A percentile compares a stretch with the other conserved stretches of the same genome.
phyloP scores from a whole-genome alignment of 2,329 filamentous ascomycete species.

The Chrysosporium queenslandicum region DNA sequence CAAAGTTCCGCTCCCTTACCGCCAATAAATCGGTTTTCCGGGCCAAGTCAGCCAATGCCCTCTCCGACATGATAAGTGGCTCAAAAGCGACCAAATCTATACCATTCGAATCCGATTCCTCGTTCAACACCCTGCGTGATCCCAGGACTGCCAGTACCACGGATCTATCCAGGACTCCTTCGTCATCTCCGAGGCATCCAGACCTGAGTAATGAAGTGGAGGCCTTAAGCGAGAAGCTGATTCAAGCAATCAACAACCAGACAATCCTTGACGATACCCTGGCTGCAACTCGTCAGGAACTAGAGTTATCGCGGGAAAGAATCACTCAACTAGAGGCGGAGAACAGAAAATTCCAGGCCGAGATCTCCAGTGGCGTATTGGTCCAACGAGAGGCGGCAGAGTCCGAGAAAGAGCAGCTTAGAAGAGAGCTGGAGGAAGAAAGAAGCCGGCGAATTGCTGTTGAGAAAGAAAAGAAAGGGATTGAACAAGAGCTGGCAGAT shows the following conservation, averaged over 20 bases:
- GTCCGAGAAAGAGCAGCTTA: constrained; percentile 53
- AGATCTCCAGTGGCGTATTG: constrained; percentile 64
- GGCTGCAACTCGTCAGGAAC: constrained; percentile 68
- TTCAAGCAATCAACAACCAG: constrained; percentile 95
- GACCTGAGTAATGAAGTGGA: constrained; percentile 69
- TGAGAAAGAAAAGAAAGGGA: constrained; percentile 73
- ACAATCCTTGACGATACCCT: constrained; percentile 83
- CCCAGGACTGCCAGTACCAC: constrained; percentile 31
- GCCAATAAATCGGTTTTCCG: constrained; percentile 34
- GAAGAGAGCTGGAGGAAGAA: constrained; percentile 54
- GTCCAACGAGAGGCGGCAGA: constrained; percentile 67
- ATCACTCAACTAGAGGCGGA: constrained; percentile 60
- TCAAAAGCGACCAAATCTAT: constrained; percentile 20
- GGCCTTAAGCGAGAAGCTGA: constrained; percentile 84
- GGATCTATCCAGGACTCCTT: constrained; percentile 30
- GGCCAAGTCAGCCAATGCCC: constrained; percentile 37
- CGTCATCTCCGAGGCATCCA: constrained; percentile 40
- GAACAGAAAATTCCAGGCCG: constrained; percentile 57
- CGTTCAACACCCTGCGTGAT: constrained; percentile 41
- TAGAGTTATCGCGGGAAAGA: constrained; percentile 60
- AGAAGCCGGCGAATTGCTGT: constrained; percentile 52
- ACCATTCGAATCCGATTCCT: constrained; percentile 24
- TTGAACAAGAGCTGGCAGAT: constrained; percentile 84
- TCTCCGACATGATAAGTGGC: constrained; percentile 28
- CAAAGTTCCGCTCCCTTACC: constrained; percentile 19